Percentiles rank a stretch among this genome's conserved stretches.
Conservation (phyloP, 345 rosid species). For the Turritis glabra region DNA sequence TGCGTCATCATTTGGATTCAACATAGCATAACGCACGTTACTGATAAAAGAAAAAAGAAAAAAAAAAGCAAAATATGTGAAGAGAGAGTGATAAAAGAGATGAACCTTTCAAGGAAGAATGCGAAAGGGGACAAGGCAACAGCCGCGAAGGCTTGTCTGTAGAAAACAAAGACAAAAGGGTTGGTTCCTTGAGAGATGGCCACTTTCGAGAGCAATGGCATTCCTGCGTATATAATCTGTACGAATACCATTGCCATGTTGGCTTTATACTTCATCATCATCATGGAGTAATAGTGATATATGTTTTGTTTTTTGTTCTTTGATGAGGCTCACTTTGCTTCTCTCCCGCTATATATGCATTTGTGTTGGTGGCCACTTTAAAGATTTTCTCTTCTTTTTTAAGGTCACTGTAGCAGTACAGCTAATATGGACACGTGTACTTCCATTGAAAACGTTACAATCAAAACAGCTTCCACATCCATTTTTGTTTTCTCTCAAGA, state of each 20-base stretch:
- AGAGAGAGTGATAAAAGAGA: background rate
- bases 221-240: constrained; percentile 70
- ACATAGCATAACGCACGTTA: background rate
- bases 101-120: constrained; percentile 39
- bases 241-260: constrained; percentile 63
- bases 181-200: constrained; percentile 54
- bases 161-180: constrained; percentile 41
- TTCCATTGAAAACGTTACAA: constrained; percentile 31
- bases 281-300: constrained; percentile 15
- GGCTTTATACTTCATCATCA: constrained; percentile 49
- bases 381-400: constrained; percentile 5
- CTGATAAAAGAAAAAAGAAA: no score
- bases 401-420: background rate
- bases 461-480: constrained; percentile 11
- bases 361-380: constrained; percentile 23
- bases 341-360: constrained; percentile 31
- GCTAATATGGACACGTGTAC: constrained; percentile 28
- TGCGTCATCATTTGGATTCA: background rate
- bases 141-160: constrained; percentile 39
- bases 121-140: constrained; percentile 39
- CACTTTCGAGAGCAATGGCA: constrained; percentile 79
- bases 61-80: background rate
- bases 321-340: constrained; percentile 17
- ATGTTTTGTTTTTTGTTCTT: background rate
- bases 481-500: background rate